Base-by-base conservation (phyloP, 75 land plant genomes). In the Azolla pinnata region DNA sequence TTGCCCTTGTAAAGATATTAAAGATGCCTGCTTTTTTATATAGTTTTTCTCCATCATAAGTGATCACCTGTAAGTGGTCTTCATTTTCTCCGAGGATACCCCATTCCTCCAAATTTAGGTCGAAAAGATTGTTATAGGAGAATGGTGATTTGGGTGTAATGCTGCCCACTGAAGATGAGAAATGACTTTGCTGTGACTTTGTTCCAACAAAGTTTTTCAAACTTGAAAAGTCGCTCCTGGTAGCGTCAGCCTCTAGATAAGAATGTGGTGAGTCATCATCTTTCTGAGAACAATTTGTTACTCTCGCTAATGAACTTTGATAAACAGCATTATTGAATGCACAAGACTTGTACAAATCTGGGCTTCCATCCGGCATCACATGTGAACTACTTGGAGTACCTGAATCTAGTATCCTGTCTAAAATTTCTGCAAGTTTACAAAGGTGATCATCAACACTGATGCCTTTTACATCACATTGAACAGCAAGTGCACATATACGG, bases 401-500 rank as follows among this genome's bases (percentile, higher is more conserved):
- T 21, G 64, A 69, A 32, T 79, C 79, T 44, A 64, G 55, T 40
- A 82, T 65, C 20, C 72, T 78, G 56, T 82, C 85, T 40, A 82
- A 59, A 54, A 72, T 56, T 33, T 75, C 79, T 5, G 79, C 76
- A 58, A 82, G 59, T 46, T 69, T 82, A 31, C 20, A 1, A 16
- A 82, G 61, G 23, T 76, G 75, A 12, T 75, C 79, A 82, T 82
- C 73, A 1, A 82, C 58, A 63, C 76, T 65, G 19, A 53, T 31
- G 63, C 62, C 46, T 40, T 72, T 76, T 21, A 56, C 29, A 50
- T 75, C 79, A 58, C 79, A 75, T 50, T 75, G 68, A 59, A 80
- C 79, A 52, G 85, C 85, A 79, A 52, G 69, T 23, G 85, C 85
- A 66, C 85, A 82, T 63, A 82, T 68, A 44, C 74, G 76, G 18